Evolutionary conservation across 1,284 basidiomycete genomes (phyloP).

Genomic region (Meripilus lineatus): DNA sequence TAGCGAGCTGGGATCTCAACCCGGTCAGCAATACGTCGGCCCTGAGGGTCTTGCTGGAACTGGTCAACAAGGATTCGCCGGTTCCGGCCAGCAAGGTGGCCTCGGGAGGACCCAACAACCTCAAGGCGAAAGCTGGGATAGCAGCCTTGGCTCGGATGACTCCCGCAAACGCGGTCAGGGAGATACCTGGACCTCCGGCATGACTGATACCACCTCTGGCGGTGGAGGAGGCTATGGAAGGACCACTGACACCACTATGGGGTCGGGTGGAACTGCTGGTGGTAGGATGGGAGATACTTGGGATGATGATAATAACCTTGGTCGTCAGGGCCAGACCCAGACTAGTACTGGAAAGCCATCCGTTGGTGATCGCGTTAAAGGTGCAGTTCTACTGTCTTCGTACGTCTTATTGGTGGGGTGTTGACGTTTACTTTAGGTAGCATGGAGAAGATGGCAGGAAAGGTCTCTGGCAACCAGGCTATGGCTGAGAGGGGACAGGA

Average conservation of each 20-base stretch:
- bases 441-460: constrained; percentile 22
- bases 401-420: neutral
- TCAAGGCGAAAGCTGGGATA: neutral
- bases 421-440: constrained; percentile 12
- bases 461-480: constrained; percentile 15
- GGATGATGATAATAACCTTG: constrained; percentile 1
- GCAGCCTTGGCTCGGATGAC: neutral
- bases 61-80: neutral
- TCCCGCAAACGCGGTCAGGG: neutral
- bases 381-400: constrained; percentile 9
- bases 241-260: neutral
- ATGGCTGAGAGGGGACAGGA: constrained; percentile 19
- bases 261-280: neutral
- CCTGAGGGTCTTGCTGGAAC: neutral
- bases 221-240: neutral
- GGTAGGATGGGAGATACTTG: neutral
- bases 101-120: neutral
- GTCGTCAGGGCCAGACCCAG: neutral
- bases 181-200: too few relatives aligned
- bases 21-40: neutral
- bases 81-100: constrained; percentile 3
- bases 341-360: constrained; percentile 13
- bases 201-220: neutral
- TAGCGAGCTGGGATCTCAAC: neutral
- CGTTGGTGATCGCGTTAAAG: constrained; percentile 20